Base-by-base conservation (phyloP, 139 green algal species). In the Coelastrella sp. region DNA sequence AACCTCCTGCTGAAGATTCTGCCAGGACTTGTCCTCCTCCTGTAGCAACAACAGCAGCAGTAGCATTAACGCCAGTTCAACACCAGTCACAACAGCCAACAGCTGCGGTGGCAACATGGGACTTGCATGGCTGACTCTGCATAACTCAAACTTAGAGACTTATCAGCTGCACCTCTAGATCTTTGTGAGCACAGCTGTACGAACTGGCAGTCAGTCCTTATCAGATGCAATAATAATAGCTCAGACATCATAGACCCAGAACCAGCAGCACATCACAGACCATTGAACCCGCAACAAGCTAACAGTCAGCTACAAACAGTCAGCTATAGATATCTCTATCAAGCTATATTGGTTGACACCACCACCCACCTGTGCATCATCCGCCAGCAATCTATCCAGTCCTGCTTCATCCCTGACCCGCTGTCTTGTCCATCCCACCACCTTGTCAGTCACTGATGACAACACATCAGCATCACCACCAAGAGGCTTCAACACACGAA, bases 301-400 rank as follows among this genome's bases (percentile, higher is more conserved):
- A 30, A n/a, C 63, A n/a, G 11, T 23, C 27, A 25, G 5, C 21
- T 23, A 6, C 38, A 60, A 35, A 11, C 21, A 37, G 23, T 7
- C 68, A 41, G 9, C 11, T 34, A 60, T 35, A 23, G 19, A 27
- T 32, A 25, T 38, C 35, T n/a, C 1, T 45, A 71, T 45, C 27
- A 19, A 17, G 9, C 13, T 4, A 40, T 27, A 43, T 27, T 38
- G 2, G 38, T 8, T 3, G 1, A n/a, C 17, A 23, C 4, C 72
- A n/a, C 7, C 5, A 23, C 73, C 1, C 32, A 82, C 75, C 75
- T 71, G 35, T 40, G 75, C 75, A 37, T 69, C 75, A 17, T 34
- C 75, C 25, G 23, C 53, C 75, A 82, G 75, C 75, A 82, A 13
- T 60, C 27, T 69, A 0, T 82, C 75, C 23, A 82, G 51, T 13